phyloP scores from a whole-genome alignment of 2,329 filamentous ascomycete species.

The Aspergillus sp. region DNA sequence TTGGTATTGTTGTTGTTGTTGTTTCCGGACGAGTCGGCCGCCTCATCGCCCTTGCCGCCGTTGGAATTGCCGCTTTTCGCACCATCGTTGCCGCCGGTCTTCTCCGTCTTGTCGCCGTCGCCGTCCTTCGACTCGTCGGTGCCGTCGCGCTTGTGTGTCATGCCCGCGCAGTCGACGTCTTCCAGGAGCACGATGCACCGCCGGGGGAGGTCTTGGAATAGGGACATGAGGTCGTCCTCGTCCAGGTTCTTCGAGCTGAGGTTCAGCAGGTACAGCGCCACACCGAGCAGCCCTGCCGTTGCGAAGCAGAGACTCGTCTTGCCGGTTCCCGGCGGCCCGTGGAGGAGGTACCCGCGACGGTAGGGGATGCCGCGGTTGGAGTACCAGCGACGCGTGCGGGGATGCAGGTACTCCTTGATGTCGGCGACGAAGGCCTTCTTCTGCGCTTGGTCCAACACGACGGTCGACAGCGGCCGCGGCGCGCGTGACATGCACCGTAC shows the following conservation, averaged over 20 bases:
- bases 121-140: slow-evolving; percentile 14
- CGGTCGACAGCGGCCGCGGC: slow-evolving; percentile 54
- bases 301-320: slow-evolving; percentile 73
- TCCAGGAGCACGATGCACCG: slow-evolving; percentile 73
- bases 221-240: slow-evolving; percentile 62
- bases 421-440: slow-evolving; percentile 53
- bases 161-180: slow-evolving; percentile 71
- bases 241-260: slow-evolving; percentile 62
- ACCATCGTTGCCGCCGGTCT: background rate
- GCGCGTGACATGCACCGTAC: slow-evolving; percentile 42
- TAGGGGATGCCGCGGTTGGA: slow-evolving; percentile 80
- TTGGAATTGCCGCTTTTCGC: background rate
- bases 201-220: slow-evolving; percentile 67
- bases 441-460: slow-evolving; percentile 51
- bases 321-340: slow-evolving; percentile 77
- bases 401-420: slow-evolving; percentile 57
- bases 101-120: slow-evolving; percentile 11
- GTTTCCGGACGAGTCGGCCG: slow-evolving; percentile 10
- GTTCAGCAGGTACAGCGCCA: slow-evolving; percentile 71
- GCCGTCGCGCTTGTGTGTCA: slow-evolving; percentile 58
- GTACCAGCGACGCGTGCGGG: slow-evolving; percentile 67
- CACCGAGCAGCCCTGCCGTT: slow-evolving; percentile 66
- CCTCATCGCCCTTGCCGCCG: background rate
- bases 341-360: slow-evolving; percentile 76
- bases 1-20: slow-evolving; percentile 12